These are phyloP conservation scores for Talaromyces verruculosus DNA, from an alignment of 2,329 filamentous ascomycete genomes.

Conservation along the genomic window DNA sequence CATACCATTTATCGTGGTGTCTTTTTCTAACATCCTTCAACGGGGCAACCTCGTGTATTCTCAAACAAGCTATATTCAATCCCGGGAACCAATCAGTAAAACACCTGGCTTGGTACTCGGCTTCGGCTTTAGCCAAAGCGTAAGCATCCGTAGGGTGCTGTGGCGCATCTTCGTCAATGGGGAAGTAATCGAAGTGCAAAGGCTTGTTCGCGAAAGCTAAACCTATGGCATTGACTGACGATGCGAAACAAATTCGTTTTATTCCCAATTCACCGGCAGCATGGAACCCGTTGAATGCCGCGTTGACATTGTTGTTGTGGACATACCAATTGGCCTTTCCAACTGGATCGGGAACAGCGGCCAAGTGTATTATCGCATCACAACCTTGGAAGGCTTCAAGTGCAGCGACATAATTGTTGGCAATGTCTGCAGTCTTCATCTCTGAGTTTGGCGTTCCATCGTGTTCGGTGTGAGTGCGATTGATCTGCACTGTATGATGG, in stretches of 20 bases:
- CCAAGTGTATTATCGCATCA: slow-evolving; percentile 42
- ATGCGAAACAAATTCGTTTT: slow-evolving; percentile 39
- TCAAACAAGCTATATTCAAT: slow-evolving; percentile 40
- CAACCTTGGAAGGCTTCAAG: slow-evolving; percentile 36
- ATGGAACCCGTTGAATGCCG: slow-evolving; percentile 43
- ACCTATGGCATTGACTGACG: slow-evolving; percentile 41
- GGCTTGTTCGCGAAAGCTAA: slow-evolving; percentile 40
- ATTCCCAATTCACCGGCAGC: slow-evolving; percentile 39
- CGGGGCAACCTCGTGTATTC: slow-evolving; percentile 40
- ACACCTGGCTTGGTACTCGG: slow-evolving; percentile 36
- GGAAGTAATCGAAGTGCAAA: slow-evolving; percentile 39
- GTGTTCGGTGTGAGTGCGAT: slow-evolving; percentile 33
- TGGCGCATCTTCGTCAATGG: slow-evolving; percentile 39
- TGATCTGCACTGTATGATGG: slow-evolving; percentile 37
- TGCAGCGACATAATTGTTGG: slow-evolving; percentile 35
- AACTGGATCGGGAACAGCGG: slow-evolving; percentile 39
- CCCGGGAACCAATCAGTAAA: slow-evolving; percentile 42
- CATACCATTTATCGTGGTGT: slow-evolving; percentile 37
- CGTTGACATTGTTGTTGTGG: slow-evolving; percentile 41
- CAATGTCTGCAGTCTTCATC: slow-evolving; percentile 36
- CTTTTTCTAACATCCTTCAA: slow-evolving; percentile 33
- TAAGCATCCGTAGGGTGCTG: slow-evolving; percentile 38
- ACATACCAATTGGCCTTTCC: slow-evolving; percentile 34
- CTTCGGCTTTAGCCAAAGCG: slow-evolving; percentile 39
- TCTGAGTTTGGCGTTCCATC: slow-evolving; percentile 36